phyloP scores from a whole-genome alignment of 2,329 filamentous ascomycete genomes.

The Hymenoscyphus repandus region DNA sequence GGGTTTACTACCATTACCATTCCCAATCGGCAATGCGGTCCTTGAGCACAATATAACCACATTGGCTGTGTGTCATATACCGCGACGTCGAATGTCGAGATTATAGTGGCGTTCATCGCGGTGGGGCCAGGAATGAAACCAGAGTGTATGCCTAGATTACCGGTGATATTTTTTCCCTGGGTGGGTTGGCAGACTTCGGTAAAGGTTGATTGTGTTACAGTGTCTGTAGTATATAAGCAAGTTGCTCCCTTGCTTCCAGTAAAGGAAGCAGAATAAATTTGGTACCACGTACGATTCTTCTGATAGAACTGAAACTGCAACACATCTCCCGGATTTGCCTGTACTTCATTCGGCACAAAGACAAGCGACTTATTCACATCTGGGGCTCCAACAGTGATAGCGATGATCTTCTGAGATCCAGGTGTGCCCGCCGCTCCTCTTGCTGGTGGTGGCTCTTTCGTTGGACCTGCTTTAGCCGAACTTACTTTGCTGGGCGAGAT shows the following conservation, averaged over 20 bases:
- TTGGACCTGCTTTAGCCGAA: no score
- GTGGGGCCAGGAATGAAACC: no score
- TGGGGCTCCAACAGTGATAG: conserved; percentile 9
- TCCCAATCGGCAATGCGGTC: conserved; percentile 34
- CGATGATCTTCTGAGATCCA: no score
- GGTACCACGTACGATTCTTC: conserved; percentile 34
- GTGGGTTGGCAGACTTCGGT: conserved; percentile 25
- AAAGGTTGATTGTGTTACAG: conserved; percentile 35
- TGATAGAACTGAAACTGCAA: conserved; percentile 50
- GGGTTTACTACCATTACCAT: conserved; percentile 38
- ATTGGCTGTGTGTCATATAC: conserved; percentile 34
- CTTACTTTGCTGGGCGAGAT: no score
- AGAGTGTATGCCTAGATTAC: conserved; percentile 9
- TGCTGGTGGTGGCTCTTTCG: no score
- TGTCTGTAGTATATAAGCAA: conserved; percentile 30
- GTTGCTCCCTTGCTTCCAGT: no score
- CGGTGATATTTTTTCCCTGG: no score
- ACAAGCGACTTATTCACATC: conserved; percentile 54
- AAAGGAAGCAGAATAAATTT: neutral
- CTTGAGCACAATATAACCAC: conserved; percentile 38
- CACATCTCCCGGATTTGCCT: conserved; percentile 42
- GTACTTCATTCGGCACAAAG: conserved; percentile 45
- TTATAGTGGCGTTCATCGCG: conserved; percentile 2
- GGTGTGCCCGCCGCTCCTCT: no score
- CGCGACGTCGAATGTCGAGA: conserved; percentile 13